Conservation (phyloP, 1,284 basidiomycete species). For the Macrocystidia cucumis region DNA sequence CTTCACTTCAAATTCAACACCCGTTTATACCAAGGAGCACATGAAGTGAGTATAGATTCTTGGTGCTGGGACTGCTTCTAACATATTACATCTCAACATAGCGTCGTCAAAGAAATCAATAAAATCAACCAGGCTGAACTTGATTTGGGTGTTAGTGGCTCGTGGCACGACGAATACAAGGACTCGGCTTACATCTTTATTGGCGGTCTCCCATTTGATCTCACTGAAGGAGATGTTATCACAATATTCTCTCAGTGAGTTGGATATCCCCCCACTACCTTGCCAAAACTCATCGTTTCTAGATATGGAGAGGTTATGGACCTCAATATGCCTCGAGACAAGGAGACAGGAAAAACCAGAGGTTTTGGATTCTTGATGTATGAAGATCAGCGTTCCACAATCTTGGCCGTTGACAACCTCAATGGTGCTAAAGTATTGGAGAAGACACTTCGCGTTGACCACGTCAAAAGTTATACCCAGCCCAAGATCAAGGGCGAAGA, state of each 20-base stretch:
- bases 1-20: too few relatives aligned
- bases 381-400: constrained; percentile 93
- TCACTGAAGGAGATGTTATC: constrained; percentile 97
- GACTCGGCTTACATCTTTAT: constrained; percentile 95
- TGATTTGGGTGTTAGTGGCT: constrained; percentile 69
- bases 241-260: constrained; percentile 95
- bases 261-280: neutral
- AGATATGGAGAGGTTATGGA: constrained; percentile 96
- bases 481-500: constrained; percentile 74
- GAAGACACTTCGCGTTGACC: constrained; percentile 86
- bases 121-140: constrained; percentile 91
- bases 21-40: too few relatives aligned
- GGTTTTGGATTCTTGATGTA: constrained; percentile 99
- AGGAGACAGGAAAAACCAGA: constrained; percentile 79
- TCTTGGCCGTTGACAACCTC: constrained; percentile 97
- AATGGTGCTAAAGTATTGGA: constrained; percentile 91
- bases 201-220: constrained; percentile 77
- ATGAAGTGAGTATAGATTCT: too few relatives aligned
- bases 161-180: constrained; percentile 97
- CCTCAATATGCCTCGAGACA: constrained; percentile 90
- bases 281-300: constrained; percentile 7
- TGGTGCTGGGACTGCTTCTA: too few relatives aligned
- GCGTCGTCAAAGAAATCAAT: constrained; percentile 89
- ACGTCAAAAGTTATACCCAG: constrained; percentile 92
- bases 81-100: constrained; percentile 28